Base-by-base conservation (phyloP, 345 rosid genomes). In the Brassica napus region DNA sequence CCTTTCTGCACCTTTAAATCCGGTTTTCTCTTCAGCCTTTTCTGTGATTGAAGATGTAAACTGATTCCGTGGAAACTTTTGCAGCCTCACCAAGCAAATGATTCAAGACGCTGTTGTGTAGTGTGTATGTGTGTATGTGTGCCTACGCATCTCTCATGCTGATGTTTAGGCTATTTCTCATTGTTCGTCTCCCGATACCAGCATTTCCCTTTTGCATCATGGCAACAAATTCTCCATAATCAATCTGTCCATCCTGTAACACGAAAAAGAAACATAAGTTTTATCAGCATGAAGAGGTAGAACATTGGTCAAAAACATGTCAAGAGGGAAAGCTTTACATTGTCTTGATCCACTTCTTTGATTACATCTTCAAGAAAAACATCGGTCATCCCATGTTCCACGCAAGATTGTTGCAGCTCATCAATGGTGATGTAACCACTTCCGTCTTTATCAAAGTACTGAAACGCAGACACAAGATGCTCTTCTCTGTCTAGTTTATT, bases 191-290 rank as follows among this genome's bases (percentile, higher is more conserved):
- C 15, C 99, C 99, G 12, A 96, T 65, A 72, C 98, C 99, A 0
- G 87, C 88, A 64, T 93, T 92, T 55, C 98, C 97, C 80, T 96
- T 96, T 87, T 92, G 98, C 99, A 93, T 93, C 99, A 93, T 93
- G 8, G 98, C 99, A 65, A 87, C 99, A 85, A 96, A 96, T 83
- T 96, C 99, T 52, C 91, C 89, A 42, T 96, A 96, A 55, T 93
- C 99, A 37, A 96, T 96, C 80, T 91, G 82, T 73, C 99, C 98
- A 81, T 96, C 99, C 99, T 96, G 42, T 47, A 63, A 52, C 37
- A 37, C 8, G 12, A 11, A 3, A 28, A 3, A 37, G 52, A 61
- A 8, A 7, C 18, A 24, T 0, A 14, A 64, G 71, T 16, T 39
- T 63, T 39, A 39, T 3, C 65, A 75, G 31, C 32, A 21, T 8